Percentiles rank a stretch among this genome's conserved stretches.
These are phyloP conservation scores for Corrigiola litoralis DNA, from an alignment of 179 eudicot species.

Conservation along the genomic window DNA sequence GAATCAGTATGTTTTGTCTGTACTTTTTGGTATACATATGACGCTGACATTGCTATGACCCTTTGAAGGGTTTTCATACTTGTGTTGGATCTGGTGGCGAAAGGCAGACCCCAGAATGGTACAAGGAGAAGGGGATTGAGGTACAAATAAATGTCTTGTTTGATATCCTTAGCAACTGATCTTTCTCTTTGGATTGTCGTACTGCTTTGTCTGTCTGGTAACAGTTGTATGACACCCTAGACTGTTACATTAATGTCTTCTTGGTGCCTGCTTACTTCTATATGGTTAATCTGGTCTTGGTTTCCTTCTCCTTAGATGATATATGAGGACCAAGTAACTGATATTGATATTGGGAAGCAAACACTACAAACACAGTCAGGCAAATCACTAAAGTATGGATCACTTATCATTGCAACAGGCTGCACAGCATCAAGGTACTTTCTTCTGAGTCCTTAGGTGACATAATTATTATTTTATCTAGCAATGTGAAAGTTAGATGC, in stretches of 20 bases:
- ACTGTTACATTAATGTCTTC: no score
- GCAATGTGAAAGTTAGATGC: no score
- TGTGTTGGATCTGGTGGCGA: slow-evolving; percentile 99
- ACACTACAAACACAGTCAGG: slow-evolving; percentile 86
- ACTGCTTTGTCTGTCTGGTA: not conserved
- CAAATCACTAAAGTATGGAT: slow-evolving; percentile 83
- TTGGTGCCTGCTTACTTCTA: not conserved
- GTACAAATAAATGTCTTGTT: slow-evolving; percentile 31
- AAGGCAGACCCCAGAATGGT: slow-evolving; percentile 99
- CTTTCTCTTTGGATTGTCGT: not conserved
- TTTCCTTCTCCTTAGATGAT: slow-evolving; percentile 51
- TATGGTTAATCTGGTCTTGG: not conserved
- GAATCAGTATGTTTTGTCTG: not conserved
- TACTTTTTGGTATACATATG: not conserved
- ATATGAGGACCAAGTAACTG: slow-evolving; percentile 82
- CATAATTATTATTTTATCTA: not conserved
- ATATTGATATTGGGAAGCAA: slow-evolving; percentile 64
- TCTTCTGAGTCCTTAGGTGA: not conserved
- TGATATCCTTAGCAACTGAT: not conserved
- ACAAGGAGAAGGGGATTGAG: slow-evolving; percentile 96
- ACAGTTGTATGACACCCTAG: no score
- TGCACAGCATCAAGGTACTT: slow-evolving; percentile 83
- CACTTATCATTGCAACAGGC: slow-evolving; percentile 90
- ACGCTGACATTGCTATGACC: not conserved
- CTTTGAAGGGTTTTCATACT: slow-evolving; percentile 78